These are phyloP conservation scores for Pyricularia sp. DNA, from an alignment of 2,329 filamentous ascomycete genomes.

Conservation along the genomic window DNA sequence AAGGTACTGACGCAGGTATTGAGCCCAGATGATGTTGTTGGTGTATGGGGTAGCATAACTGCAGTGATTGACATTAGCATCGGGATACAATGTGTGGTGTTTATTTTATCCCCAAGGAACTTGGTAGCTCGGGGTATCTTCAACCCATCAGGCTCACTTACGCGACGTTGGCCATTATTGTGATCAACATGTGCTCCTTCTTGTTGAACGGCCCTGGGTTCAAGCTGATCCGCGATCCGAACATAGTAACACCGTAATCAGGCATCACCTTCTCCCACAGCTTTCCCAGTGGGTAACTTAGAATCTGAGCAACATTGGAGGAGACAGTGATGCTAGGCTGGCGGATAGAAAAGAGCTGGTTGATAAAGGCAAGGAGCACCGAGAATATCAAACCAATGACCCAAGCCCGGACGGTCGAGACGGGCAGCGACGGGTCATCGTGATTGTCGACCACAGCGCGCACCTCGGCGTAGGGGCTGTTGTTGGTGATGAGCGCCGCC, in stretches of 20 bases:
- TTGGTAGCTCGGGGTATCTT: too few species aligned
- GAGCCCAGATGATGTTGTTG: slow-evolving; percentile 39
- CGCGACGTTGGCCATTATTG: slow-evolving; percentile 52
- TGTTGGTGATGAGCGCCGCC: slow-evolving; percentile 42
- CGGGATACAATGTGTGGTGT: too few species aligned
- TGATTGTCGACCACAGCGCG: slow-evolving; percentile 47
- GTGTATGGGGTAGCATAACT: slow-evolving; percentile 33
- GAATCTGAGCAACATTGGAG: slow-evolving; percentile 45
- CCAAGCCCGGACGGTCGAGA: slow-evolving; percentile 47
- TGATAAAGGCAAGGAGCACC: slow-evolving; percentile 38
- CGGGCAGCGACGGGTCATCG: slow-evolving; percentile 38
- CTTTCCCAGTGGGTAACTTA: slow-evolving; percentile 46
- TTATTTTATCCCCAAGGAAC: too few species aligned
- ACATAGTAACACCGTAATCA: slow-evolving; percentile 37
- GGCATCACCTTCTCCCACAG: slow-evolving; percentile 40
- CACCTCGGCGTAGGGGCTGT: slow-evolving; percentile 49
- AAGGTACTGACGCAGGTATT: slow-evolving; percentile 17
- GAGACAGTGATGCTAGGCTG: slow-evolving; percentile 44
- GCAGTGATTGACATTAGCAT: neutral
- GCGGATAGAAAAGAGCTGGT: slow-evolving; percentile 50
- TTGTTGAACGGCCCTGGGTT: slow-evolving; percentile 49
- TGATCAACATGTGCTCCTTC: slow-evolving; percentile 51
- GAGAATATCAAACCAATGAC: slow-evolving; percentile 42
- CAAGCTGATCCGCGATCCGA: slow-evolving; percentile 35
- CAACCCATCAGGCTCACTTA: slow-evolving; percentile 10